Base-by-base conservation (phyloP, 192 early-diverging fungal genomes). In the Blastocladiella britannica region DNA sequence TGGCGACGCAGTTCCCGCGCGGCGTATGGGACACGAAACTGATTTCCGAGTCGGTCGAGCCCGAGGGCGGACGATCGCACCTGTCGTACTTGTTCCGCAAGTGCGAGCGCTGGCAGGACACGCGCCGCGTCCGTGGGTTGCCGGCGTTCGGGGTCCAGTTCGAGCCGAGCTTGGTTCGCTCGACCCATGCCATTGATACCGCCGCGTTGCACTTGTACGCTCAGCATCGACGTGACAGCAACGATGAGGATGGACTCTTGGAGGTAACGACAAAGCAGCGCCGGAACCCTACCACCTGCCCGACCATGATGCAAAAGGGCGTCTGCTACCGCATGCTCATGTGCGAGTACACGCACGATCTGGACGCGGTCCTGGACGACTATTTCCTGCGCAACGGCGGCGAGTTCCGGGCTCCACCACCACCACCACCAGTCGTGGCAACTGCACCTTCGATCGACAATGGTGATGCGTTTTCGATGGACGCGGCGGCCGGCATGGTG, bases 11-110 rank as follows among this genome's bases (percentile, higher is more conserved):
- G 84, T 93, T 97, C 59, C 79, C 75, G 27, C 88, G 73, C 26
- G 92, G 92, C 1, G 73, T 94, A 22, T 85, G 80, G 57, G 95
- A 99, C 67, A 99, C 95, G 60, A 97, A 96, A 67, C 84, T 86
- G 58, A 61, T 90, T 12, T 69, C 86, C 3, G 84, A 87, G 47
- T 82, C 68, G 53, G 77, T 82, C 7, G 70, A 71, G 0, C 60
- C 71, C 25, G 87, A 90, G 59, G 67, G 66, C 4, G n/a, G n/a
- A n/a, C 62, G 69, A 0, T 78, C 73, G 5, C 89, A 79, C 57
- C 60, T 91, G 56, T 74, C 82, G 3, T 87, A 85, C 61, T 57
- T 93, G 28, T 82, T 62, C 58, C 63, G 72, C 23, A 81, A 79
- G 63, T 75, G 73, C 71, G 37, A 47, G 37, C 37, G 37, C 37